Evolutionary conservation across 2,329 filamentous ascomycete species (phyloP), one percentile per base, ranked within the genome.

Genomic region (Penicillium crustosum): DNA sequence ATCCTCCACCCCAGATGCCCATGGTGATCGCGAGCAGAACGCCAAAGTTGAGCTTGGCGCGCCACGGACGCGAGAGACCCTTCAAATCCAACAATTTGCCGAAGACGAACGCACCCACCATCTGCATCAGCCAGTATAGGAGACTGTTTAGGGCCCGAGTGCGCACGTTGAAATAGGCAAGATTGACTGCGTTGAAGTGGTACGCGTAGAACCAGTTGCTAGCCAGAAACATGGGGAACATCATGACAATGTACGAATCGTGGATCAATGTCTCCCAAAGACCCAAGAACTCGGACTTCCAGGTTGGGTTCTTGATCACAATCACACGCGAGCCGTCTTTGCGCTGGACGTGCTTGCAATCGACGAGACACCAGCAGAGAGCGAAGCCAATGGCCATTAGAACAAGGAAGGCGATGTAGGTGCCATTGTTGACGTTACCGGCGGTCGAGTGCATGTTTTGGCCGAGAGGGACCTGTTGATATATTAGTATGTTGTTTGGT

Each of bases 391-490:
- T 65, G 53, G 89, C 80, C 79, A 92, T 94, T 66, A 96, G 84
- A n/a, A 94, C 82, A 62, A 95, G 86, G 78, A 96, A 94, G 41
- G 87, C 91, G 55, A 93, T 86, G 68, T 95, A 96, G n/a, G 91
- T 95, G 54, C 90, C 91, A 67, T 93, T 88, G 47, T 75, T 77
- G 45, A 81, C 79, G 15, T 61, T 66, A 31, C 75, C 76, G 25
- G 69, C 70, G 7, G 63, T 70, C 45, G 69, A 72, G 57, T 81
- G 75, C 55, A 81, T 68, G 47, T 80, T 81, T 60, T 80, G 74
- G 15, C 74, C 78, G 6, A 81, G 71, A 4, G 78, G 78, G 31
- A 81, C 69, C 72, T 78, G 52, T 36, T 23, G 29, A 45, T 7
- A 39, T 53, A 42, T 54, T 23, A 53, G 47, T 36, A 64, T 23